Conservation (phyloP, 305 asterid species). For the Solanum hybrid region DNA sequence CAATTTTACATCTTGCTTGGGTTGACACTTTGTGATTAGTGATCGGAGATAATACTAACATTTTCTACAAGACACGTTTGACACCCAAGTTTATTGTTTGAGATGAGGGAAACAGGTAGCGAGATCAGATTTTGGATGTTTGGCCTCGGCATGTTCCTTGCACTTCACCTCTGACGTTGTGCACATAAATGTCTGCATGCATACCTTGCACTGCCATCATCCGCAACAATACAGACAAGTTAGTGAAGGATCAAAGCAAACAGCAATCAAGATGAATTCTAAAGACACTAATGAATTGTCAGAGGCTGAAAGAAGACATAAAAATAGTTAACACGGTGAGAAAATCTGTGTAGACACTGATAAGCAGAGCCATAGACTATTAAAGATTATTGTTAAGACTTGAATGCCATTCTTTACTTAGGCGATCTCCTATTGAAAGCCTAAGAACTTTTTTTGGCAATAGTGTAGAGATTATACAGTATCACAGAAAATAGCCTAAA, state of each 20-base stretch:
- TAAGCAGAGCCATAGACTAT: background rate
- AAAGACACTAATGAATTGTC: background rate
- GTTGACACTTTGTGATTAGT: background rate
- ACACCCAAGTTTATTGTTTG: constrained; percentile 12
- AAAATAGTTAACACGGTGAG: background rate
- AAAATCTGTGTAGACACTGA: background rate
- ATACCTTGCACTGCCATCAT: constrained; percentile 23
- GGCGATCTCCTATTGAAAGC: background rate
- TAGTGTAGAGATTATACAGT: background rate
- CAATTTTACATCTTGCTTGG: constrained; percentile 1
- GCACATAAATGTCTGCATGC: constrained; percentile 51
- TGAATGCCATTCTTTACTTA: background rate
- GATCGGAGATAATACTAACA: background rate
- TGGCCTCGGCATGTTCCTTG: constrained; percentile 61
- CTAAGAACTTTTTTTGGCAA: background rate
- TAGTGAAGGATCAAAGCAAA: background rate
- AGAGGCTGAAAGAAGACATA: background rate
- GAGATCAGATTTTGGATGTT: constrained; percentile 51
- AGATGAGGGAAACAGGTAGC: constrained; percentile 49
- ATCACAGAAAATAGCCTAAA: background rate
- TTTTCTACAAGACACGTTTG: background rate
- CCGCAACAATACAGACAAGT: background rate
- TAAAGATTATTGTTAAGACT: background rate
- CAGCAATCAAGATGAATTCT: background rate
- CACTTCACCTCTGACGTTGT: constrained; percentile 61